Percentiles rank a stretch among this genome's conserved stretches.
Evolutionary conservation across 2,329 filamentous ascomycete species (phyloP).

Genomic region (Neopestalotiopsis sp.): DNA sequence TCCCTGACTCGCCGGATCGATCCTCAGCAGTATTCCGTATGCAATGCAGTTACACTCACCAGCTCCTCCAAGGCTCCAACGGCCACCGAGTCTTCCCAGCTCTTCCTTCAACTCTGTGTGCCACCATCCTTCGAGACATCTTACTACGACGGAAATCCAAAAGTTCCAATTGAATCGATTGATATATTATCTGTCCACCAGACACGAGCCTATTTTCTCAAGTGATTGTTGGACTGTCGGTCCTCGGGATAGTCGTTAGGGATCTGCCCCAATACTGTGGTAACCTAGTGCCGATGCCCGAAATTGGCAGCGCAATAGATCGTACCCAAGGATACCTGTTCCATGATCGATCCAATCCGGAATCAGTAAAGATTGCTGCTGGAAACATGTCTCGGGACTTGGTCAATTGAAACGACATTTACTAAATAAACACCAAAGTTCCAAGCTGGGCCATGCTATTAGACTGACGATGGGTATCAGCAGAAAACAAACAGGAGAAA

Average conservation of each 20-base stretch:
- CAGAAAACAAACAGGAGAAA: too few species aligned
- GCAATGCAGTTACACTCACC: too few species aligned
- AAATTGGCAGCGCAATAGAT: not conserved
- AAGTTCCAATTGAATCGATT: too few species aligned
- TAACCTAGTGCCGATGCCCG: not conserved
- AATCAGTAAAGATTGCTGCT: conserved; percentile 1
- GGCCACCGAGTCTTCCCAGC: too few species aligned
- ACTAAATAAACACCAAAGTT: not conserved
- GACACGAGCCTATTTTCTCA: not conserved
- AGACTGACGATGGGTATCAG: too few species aligned
- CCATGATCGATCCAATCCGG: not conserved
- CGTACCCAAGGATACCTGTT: not conserved
- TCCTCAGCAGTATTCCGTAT: too few species aligned
- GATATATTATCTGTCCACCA: too few species aligned
- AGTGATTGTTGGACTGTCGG: not conserved
- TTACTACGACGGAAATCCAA: too few species aligned
- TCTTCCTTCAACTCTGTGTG: too few species aligned
- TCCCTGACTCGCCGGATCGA: not conserved
- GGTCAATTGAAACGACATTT: not conserved
- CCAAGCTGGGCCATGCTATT: too few species aligned
- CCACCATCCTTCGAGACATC: too few species aligned
- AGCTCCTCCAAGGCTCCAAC: too few species aligned
- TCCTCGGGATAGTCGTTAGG: not conserved
- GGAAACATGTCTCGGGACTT: not conserved
- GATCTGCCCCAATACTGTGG: not conserved